Percentiles rank a stretch among this genome's conserved stretches.
Conservation (phyloP, 345 rosid genomes). For the Hibiscus mutabilis region DNA sequence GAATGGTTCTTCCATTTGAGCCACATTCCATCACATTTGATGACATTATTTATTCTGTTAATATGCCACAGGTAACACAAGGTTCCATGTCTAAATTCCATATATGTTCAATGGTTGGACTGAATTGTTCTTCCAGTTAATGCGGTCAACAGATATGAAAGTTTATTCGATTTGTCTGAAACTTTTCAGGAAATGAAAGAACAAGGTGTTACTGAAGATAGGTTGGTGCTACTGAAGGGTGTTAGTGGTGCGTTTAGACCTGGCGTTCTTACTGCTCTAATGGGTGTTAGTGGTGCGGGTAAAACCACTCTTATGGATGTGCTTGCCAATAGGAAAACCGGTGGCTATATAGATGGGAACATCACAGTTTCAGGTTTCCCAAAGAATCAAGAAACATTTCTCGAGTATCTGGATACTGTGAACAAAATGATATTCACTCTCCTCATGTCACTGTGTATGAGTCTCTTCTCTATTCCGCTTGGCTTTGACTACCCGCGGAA, state of each 20-base stretch:
- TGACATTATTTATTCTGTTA: slow-evolving; percentile 50
- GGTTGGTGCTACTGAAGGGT: slow-evolving; percentile 12
- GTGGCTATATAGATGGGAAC: neutral
- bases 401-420: neutral
- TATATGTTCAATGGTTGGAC: neutral
- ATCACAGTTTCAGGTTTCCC: neutral
- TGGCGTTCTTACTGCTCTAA: neutral
- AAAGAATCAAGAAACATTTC: neutral
- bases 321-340: neutral
- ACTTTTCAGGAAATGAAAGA: slow-evolving; percentile 44
- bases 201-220: slow-evolving; percentile 53
- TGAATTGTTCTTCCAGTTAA: neutral
- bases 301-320: neutral
- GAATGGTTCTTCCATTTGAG: slow-evolving; percentile 78
- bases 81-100: neutral
- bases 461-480: slow-evolving; percentile 72
- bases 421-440: neutral
- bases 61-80: slow-evolving; percentile 64
- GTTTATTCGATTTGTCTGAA: slow-evolving; percentile 4
- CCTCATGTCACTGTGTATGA: slow-evolving; percentile 49
- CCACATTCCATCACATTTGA: slow-evolving; percentile 59
- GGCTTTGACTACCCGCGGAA: slow-evolving; percentile 55
- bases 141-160: neutral
- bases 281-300: neutral
- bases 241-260: neutral